Percentiles rank a stretch among this genome's conserved stretches.
Evolutionary conservation across 805 yeast genomes (phyloP).

Genomic region (Ogataea chonburiensis): DNA sequence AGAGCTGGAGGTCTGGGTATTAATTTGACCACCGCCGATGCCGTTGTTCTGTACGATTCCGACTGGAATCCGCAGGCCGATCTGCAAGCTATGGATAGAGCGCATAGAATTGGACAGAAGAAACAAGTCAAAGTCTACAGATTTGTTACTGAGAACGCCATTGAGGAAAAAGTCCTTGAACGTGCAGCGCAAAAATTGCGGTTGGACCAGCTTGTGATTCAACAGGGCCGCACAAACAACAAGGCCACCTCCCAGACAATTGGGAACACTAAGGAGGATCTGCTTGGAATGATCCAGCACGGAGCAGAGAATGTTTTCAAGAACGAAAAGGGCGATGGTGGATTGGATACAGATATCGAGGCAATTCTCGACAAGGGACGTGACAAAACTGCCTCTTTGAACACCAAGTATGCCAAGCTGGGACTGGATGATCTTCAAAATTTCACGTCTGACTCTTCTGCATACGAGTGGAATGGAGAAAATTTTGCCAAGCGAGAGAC

Average conservation of each 20-base stretch:
- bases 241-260: constrained; percentile 42
- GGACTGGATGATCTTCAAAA: constrained; percentile 94
- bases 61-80: constrained; percentile 99
- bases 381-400: constrained; percentile 73
- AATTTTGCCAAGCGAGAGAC: constrained; percentile 63
- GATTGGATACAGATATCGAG: constrained; percentile 73
- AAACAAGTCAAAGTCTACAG: constrained; percentile 92
- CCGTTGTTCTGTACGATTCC: constrained; percentile 83
- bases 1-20: constrained; percentile 98
- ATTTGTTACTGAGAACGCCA: constrained; percentile 92
- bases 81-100: constrained; percentile 97
- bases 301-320: constrained; percentile 92
- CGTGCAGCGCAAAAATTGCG: constrained; percentile 93
- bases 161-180: constrained; percentile 93
- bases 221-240: constrained; percentile 70
- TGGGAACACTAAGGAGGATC: constrained; percentile 76
- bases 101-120: constrained; percentile 95
- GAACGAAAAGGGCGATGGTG: constrained; percentile 26
- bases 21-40: constrained; percentile 87
- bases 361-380: constrained; percentile 78
- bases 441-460: constrained; percentile 77
- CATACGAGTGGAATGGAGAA: constrained; percentile 96
- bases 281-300: constrained; percentile 92
- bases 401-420: constrained; percentile 76
- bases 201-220: constrained; percentile 91